A percentile compares a stretch with the other conserved stretches of the same genome.
Evolutionary conservation across 2,329 filamentous ascomycete species (phyloP).

Genomic region (Rhynchosporium agropyri): DNA sequence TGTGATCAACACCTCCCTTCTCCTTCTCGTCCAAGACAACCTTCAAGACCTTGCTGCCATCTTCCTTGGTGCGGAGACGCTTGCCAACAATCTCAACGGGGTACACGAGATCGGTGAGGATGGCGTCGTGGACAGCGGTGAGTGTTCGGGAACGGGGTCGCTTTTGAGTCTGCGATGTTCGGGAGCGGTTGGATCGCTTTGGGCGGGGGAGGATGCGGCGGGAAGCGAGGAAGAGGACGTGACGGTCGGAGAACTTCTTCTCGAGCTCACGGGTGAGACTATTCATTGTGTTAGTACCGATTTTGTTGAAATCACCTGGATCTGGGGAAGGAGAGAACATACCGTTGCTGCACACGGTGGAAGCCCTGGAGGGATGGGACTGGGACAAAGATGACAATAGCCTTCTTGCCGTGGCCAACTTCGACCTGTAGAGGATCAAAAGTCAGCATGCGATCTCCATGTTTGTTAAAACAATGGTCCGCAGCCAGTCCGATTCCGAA

Average conservation of each 20-base stretch:
- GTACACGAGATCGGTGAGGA: slow-evolving; percentile 97
- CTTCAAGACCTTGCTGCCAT: slow-evolving; percentile 98
- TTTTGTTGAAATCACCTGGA: not conserved
- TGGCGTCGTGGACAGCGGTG: slow-evolving; percentile 97
- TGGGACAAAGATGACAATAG: slow-evolving; percentile 99
- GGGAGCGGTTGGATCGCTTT: slow-evolving; percentile 96
- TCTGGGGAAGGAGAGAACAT: slow-evolving; percentile 50
- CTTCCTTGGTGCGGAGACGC: slow-evolving; percentile 97
- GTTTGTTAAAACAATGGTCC: slow-evolving; percentile 58
- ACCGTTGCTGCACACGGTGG: slow-evolving; percentile 99
- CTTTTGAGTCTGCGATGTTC: slow-evolving; percentile 98
- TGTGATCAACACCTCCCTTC: slow-evolving; percentile 98
- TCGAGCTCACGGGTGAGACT: slow-evolving; percentile 99
- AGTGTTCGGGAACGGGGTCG: slow-evolving; percentile 96
- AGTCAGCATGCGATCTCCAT: slow-evolving; percentile 79
- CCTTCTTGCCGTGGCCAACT: slow-evolving; percentile 99
- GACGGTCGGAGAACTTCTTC: slow-evolving; percentile 99
- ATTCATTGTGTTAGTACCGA: not conserved
- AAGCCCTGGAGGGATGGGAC: slow-evolving; percentile 97
- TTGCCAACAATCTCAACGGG: slow-evolving; percentile 99
- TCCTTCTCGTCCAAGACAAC: slow-evolving; percentile 99
- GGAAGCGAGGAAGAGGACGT: slow-evolving; percentile 98
- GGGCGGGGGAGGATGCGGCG: slow-evolving; percentile 98
- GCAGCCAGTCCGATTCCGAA: slow-evolving; percentile 74
- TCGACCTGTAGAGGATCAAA: slow-evolving; percentile 78